These are phyloP conservation scores for Ganoderma lingzhi DNA, from an alignment of 1,284 basidiomycete species.

Conservation along the genomic window DNA sequence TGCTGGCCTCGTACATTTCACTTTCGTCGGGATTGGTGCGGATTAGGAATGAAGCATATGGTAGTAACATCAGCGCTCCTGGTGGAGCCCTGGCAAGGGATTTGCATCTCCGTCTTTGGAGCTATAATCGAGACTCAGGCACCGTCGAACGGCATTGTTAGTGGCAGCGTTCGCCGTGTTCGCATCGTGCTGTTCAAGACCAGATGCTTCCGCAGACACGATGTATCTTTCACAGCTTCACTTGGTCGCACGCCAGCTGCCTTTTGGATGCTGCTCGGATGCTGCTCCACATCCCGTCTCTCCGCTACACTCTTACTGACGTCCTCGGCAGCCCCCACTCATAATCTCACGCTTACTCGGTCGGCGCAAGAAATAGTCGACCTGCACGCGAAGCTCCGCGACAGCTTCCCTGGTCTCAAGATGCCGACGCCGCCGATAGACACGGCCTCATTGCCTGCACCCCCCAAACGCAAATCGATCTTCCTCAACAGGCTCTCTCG, in stretches of 20 bases:
- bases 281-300: neutral
- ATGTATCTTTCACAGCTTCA: neutral
- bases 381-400: conserved; percentile 76
- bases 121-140: conserved; percentile 7
- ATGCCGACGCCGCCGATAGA: conserved; percentile 72
- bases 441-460: conserved; percentile 55
- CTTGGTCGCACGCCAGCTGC: neutral
- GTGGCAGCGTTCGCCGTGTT: neutral
- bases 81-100: neutral
- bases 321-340: conserved; percentile 74
- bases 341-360: conserved; percentile 87
- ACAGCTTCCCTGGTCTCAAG: conserved; percentile 59
- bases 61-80: neutral
- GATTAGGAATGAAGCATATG: neutral
- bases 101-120: conserved; percentile 2
- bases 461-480: conserved; percentile 78
- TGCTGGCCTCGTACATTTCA: neutral
- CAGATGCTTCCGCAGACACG: neutral
- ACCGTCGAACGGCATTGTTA: neutral
- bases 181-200: neutral
- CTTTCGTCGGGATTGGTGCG: neutral
- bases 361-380: conserved; percentile 79
- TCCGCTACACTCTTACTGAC: conserved; percentile 30
- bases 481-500: conserved; percentile 85
- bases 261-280: conserved; percentile 1